Evolutionary conservation across 2,329 filamentous ascomycete genomes (phyloP), one percentile per base, ranked within the genome.

Genomic region (Harringtonia lauricola): DNA sequence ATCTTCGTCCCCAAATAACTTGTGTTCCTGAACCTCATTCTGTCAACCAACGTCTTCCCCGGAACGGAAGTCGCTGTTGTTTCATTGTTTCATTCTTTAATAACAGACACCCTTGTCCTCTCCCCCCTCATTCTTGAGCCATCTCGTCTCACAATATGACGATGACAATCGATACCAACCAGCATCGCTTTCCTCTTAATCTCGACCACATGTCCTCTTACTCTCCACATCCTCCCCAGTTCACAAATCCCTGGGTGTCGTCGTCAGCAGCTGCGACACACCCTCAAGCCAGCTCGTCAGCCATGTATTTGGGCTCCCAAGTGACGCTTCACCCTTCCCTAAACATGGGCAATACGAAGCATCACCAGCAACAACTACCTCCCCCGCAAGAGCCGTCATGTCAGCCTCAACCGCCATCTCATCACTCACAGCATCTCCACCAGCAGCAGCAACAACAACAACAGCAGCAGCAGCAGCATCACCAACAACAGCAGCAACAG

Each of bases 141-240:
- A n/a, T 24, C 13, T n/a, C 12, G n/a, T 14, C 21, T 36, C 31
- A 53, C 67, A 79, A 64, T 64, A 95, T 95, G 88, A 92, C 87
- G 68, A 94, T 95, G 87, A 86, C 89, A 64, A 79, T 95, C 71
- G 87, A 95, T 69, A 79, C 80, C 58, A 85, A 88, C 64, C 87
- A 90, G 68, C 86, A 80, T 70, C 78, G 79, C 63, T 86, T 83
- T 59, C 76, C 74, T 61, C 65, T 94, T 69, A 79, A 78, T 64
- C 92, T 90, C 71, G 86, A 90, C 62, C 73, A 78, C 62, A 80
- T 88, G 72, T 79, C 84, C 61, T 63, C 66, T 54, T 87, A 86
- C 64, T 61, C 71, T 57, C 60, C 73, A 69, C 59, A 72, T 66
- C 59, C 67, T 34, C 79, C 84, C 51, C 83, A 92, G 52, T 95